Evolutionary conservation across 768 basidiomycete genomes (phyloP).

Genomic region (Grammothele lineata): DNA sequence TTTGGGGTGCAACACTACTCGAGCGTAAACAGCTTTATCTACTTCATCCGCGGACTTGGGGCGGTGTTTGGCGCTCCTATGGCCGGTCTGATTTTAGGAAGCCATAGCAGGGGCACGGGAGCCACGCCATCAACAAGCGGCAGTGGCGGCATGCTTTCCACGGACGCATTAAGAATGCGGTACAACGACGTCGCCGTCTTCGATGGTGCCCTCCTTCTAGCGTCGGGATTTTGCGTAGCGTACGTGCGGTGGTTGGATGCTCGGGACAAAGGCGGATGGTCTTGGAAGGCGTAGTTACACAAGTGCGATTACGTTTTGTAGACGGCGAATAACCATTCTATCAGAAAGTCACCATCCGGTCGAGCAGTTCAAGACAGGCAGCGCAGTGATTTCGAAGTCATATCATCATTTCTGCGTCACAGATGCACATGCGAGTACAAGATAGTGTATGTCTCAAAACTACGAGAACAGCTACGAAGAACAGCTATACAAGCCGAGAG

Average conservation of each 20-base stretch:
- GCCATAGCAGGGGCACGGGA: constrained; percentile 20
- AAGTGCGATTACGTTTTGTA: too few species aligned
- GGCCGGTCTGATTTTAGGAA: constrained; percentile 37
- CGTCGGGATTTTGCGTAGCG: constrained; percentile 34
- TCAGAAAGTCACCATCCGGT: too few species aligned
- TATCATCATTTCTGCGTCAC: background rate
- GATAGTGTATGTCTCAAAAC: constrained; percentile 63
- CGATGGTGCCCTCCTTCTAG: constrained; percentile 33
- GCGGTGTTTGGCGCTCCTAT: constrained; percentile 38
- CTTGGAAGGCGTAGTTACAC: constrained; percentile 33
- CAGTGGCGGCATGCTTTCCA: background rate
- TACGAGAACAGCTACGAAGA: constrained; percentile 45
- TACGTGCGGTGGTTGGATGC: constrained; percentile 42
- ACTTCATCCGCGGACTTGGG: constrained; percentile 40
- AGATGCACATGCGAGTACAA: background rate
- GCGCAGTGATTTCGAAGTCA: too few species aligned
- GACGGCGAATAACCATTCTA: too few species aligned
- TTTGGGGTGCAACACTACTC: constrained; percentile 41
- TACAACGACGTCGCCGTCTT: constrained; percentile 38
- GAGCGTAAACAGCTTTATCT: constrained; percentile 37
- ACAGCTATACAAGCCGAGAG: constrained; percentile 24
- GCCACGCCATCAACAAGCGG: background rate
- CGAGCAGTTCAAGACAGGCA: too few species aligned
- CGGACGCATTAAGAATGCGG: constrained; percentile 20
- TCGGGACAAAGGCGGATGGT: constrained; percentile 35